Evolutionary conservation across 2,329 filamentous ascomycete species (phyloP), one percentile per base, ranked within the genome.

Genomic region (Nemania sp.): DNA sequence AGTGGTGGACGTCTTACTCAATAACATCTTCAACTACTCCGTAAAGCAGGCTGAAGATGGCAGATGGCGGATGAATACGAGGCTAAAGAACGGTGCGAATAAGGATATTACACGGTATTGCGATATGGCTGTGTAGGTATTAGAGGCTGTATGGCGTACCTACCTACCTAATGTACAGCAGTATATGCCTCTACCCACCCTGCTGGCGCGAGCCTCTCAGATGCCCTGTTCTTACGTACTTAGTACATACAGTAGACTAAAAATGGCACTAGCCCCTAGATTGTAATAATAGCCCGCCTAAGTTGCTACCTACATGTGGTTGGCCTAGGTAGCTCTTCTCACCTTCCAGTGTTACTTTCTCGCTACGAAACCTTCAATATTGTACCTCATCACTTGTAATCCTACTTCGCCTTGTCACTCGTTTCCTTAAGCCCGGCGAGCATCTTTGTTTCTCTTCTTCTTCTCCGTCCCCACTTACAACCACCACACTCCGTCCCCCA

Each of bases 351-450:
- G 41, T 27, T 43, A 29, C 56, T 58, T 41, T 53, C 55, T 58
- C 55, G 49, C 51, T 32, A 53, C 60, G 32, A 53, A 53, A 22
- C 24, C 51, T 49, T 64, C 61, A 43, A 49, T 59, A 51, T 38
- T 20, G 24, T 18, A 18, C 38, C 49, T 49, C 55, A 60, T 63
- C 49, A 41, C 54, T 57, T 66, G 65, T 62, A 57, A 55, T 66
- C 32, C n/a, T 22, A 53, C 24, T 8, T 59, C 54, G 60, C 60
- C 69, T 67, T 61, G 67, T 70, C 67, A 56, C 62, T 69, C 67
- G 54, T 69, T n/a, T 67, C 57, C 32, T 62, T 32, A 49, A 61
- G 7, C 32, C 47, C 45, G 61, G 62, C 69, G 51, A 56, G 47
- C 54, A 18, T 55, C 70, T 66, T 70, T 47, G 57, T 64, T 53